Conservation (phyloP, 2,329 filamentous ascomycete species). For the Fusarium subglutinans region DNA sequence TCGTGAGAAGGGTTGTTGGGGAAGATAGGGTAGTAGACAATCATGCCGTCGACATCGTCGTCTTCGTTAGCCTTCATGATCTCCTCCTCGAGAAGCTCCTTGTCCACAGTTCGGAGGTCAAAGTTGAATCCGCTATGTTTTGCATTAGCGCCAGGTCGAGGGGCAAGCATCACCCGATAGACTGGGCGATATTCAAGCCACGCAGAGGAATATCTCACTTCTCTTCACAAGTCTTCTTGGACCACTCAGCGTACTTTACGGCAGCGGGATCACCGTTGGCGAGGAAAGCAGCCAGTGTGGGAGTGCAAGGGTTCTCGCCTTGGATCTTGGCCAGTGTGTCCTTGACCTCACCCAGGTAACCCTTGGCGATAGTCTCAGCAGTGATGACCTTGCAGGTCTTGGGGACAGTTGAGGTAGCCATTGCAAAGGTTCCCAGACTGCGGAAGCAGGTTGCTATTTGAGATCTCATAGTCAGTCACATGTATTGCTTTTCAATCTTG, state of each 20-base stretch:
- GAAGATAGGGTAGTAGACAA: constrained; percentile 99
- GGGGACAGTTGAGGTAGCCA: constrained; percentile 53
- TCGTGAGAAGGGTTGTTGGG: constrained; percentile 82
- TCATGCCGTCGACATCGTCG: constrained; percentile 81
- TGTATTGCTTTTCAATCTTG: constrained; percentile 1
- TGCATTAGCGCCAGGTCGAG: constrained; percentile 36
- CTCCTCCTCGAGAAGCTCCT: constrained; percentile 89
- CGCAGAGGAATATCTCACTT: constrained; percentile 72
- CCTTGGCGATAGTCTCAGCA: constrained; percentile 86
- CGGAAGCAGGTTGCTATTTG: constrained; percentile 14
- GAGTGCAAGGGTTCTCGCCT: constrained; percentile 63
- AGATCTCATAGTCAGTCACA: constrained; percentile 19
- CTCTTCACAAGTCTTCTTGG: constrained; percentile 93
- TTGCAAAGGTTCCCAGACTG: constrained; percentile 29
- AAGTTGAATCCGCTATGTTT: constrained; percentile 83
- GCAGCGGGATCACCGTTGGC: constrained; percentile 92
- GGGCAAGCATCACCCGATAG: constrained; percentile 31
- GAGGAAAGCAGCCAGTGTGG: constrained; percentile 88
- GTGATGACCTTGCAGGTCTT: constrained; percentile 93
- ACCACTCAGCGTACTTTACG: constrained; percentile 95
- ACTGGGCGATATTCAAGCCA: constrained; percentile 28
- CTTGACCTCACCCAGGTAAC: constrained; percentile 79
- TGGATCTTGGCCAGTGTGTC: constrained; percentile 77
- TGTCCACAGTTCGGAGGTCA: constrained; percentile 82
- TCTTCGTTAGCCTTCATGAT: constrained; percentile 88